Conservation (phyloP, 345 rosid species). For the Sisymbrium altissimum region DNA sequence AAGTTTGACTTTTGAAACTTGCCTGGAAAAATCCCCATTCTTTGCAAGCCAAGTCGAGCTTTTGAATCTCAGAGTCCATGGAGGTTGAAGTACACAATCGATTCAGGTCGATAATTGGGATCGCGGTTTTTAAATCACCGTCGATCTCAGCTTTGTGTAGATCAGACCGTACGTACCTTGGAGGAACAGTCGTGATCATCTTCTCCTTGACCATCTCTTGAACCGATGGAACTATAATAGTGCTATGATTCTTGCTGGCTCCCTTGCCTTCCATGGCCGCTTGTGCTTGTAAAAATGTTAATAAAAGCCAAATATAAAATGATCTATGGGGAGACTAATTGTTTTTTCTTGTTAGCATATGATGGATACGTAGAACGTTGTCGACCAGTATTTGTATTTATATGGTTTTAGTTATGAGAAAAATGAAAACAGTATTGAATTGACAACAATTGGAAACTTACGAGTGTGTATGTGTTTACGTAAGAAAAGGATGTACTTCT, state of each 20-base stretch:
- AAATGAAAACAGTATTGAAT: not conserved
- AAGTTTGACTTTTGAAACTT: not conserved
- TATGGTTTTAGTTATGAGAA: not conserved
- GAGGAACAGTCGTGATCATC: conserved; percentile 11
- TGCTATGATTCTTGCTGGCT: not conserved
- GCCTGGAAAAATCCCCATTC: conserved; percentile 51
- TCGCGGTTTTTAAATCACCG: not conserved
- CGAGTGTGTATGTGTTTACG: not conserved
- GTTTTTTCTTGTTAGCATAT: not conserved
- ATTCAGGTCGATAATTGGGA: conserved; percentile 19
- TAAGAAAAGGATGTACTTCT: not conserved
- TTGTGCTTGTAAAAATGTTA: not conserved
- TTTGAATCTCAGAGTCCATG: conserved; percentile 25
- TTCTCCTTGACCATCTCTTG: conserved; percentile 29
- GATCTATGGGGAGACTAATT: not conserved
- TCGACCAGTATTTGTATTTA: not conserved
- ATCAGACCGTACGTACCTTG: conserved; percentile 9
- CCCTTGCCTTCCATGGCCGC: conserved; percentile 2
- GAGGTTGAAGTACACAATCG: not conserved
- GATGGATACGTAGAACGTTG: not conserved
- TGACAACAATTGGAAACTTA: not conserved
- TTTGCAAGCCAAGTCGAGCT: conserved; percentile 51
- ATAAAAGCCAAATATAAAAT: not conserved
- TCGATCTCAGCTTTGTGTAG: conserved; percentile 1
- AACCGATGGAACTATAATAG: conserved; percentile 20